Conservation (phyloP, 352 stramenopile genomes). For the Globisporangium middletonii region DNA sequence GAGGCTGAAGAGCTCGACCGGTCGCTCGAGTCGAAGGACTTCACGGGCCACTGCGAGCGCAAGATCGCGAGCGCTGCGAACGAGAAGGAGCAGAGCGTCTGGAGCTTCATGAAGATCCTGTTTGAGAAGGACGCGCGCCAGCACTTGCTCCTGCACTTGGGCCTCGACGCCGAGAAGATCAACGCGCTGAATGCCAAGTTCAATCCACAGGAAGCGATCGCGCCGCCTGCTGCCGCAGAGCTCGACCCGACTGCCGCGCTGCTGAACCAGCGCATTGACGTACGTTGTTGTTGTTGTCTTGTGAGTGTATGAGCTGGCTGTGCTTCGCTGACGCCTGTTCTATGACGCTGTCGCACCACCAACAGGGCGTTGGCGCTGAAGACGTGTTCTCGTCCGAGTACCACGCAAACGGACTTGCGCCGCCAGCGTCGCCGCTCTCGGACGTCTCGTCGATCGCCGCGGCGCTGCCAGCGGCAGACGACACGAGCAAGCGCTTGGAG, state of each 20-base stretch:
- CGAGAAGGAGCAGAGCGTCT: constrained; percentile 73
- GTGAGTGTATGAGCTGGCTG: neutral
- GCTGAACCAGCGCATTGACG: constrained; percentile 70
- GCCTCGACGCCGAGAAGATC: constrained; percentile 93
- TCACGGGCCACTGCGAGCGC: constrained; percentile 90
- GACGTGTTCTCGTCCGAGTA: constrained; percentile 76
- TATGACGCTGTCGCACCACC: neutral
- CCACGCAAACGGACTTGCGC: constrained; percentile 31
- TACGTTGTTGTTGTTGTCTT: constrained; percentile 23
- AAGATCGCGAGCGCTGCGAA: constrained; percentile 68
- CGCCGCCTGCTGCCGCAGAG: constrained; percentile 18
- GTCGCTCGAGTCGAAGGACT: constrained; percentile 87
- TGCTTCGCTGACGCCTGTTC: neutral
- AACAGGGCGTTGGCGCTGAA: constrained; percentile 51
- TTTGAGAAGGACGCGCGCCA: constrained; percentile 95
- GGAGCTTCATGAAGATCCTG: constrained; percentile 92
- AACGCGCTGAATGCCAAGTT: constrained; percentile 80
- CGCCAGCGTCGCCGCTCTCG: constrained; percentile 31
- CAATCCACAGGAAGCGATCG: constrained; percentile 35
- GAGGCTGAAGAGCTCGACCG: constrained; percentile 89
- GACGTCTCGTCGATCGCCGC: constrained; percentile 42
- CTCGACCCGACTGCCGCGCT: constrained; percentile 41
- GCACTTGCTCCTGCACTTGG: constrained; percentile 92
- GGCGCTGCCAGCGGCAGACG: constrained; percentile 47
- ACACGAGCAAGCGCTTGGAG: constrained; percentile 73